Conservation (phyloP, 371 early-diverging fungal genomes). For the Saksenaea oblongispora region DNA sequence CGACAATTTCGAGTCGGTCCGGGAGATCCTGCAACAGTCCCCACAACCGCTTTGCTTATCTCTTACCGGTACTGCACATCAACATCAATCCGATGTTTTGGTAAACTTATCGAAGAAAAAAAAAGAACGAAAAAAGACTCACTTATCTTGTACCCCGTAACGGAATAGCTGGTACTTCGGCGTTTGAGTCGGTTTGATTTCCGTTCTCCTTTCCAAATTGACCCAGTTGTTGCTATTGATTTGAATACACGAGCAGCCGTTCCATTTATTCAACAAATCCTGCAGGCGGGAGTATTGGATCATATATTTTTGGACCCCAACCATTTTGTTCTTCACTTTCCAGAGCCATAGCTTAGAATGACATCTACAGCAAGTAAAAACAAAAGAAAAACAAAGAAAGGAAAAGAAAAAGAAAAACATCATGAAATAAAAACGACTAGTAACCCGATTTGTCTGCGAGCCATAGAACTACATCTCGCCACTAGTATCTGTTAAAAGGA, state of each 20-base stretch:
- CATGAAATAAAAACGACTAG: too few species aligned
- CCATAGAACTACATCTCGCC: too few species aligned
- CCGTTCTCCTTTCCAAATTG: slow-evolving; percentile 26
- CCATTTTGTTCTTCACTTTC: background rate
- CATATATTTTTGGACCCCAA: background rate
- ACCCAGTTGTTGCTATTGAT: slow-evolving; percentile 24
- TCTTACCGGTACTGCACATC: slow-evolving; percentile 23
- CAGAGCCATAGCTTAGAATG: background rate
- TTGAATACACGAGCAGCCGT: slow-evolving; percentile 19
- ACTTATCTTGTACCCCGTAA: background rate
- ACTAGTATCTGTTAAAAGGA: too few species aligned
- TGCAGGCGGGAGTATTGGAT: background rate
- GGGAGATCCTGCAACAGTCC: slow-evolving; percentile 18
- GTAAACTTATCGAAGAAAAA: background rate
- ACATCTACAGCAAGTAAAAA: background rate
- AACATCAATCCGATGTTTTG: slow-evolving; percentile 23
- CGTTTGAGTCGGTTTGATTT: slow-evolving; percentile 25
- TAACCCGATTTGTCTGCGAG: too few species aligned
- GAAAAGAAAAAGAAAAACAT: too few species aligned
- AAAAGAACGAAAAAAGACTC: background rate
- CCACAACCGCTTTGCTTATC: slow-evolving; percentile 9
- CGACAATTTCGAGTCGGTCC: slow-evolving; percentile 29
- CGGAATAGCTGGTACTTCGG: slow-evolving; percentile 15
- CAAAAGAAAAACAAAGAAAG: background rate
- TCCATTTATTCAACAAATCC: slow-evolving; percentile 18